A percentile compares a stretch with the other conserved stretches of the same genome.
Conservation (phyloP, 2,329 filamentous ascomycete genomes). For the Claviceps sp. region DNA sequence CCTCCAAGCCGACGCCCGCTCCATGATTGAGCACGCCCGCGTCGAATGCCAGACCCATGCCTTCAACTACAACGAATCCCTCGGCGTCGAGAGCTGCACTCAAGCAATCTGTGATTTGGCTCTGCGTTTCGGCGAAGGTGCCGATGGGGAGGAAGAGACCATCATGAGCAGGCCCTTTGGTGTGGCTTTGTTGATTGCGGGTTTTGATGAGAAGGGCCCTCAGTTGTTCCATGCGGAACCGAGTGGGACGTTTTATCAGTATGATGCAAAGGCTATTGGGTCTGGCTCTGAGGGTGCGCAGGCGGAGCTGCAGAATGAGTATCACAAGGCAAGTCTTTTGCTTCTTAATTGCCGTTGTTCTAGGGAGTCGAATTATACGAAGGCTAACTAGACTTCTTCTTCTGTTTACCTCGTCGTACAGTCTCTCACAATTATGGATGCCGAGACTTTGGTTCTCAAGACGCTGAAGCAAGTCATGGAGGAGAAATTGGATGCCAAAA, state of each 20-base stretch:
- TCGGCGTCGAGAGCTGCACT: constrained; percentile 94
- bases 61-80: constrained; percentile 94
- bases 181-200: constrained; percentile 89
- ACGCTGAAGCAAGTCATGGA: constrained; percentile 99
- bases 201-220: constrained; percentile 93
- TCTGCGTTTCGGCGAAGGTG: constrained; percentile 90
- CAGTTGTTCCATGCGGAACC: constrained; percentile 97
- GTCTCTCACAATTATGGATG: constrained; percentile 83
- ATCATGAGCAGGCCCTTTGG: constrained; percentile 98
- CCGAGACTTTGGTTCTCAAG: constrained; percentile 90
- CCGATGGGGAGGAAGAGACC: constrained; percentile 94
- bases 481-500: constrained; percentile 98
- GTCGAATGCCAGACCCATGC: constrained; percentile 95
- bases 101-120: constrained; percentile 98
- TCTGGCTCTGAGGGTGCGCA: constrained; percentile 95
- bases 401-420: constrained; percentile 15
- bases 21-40: constrained; percentile 95
- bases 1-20: constrained; percentile 90
- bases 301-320: constrained; percentile 96
- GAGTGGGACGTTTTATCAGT: constrained; percentile 95
- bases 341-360: background rate
- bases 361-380: background rate
- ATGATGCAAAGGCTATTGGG: constrained; percentile 97
- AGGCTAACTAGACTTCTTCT: background rate
- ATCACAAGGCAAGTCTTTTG: constrained; percentile 57